These are phyloP conservation scores for Spatholobus suberectus DNA, from an alignment of 306 rosid species.

Conservation along the genomic window DNA sequence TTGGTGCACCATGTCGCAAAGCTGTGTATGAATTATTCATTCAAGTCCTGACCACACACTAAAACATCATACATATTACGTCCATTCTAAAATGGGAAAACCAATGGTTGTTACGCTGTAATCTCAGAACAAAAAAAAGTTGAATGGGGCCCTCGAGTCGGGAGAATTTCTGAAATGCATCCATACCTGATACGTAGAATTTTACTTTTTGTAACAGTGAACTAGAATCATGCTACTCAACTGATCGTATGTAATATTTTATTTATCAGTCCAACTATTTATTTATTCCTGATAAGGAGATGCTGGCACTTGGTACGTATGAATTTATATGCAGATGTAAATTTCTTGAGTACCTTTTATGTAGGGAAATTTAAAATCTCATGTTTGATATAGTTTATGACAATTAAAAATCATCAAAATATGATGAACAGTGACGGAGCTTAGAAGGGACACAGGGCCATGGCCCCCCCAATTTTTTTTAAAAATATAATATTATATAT, in stretches of 20 bases:
- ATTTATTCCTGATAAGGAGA: background rate
- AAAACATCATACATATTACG: background rate
- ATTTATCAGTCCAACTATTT: background rate
- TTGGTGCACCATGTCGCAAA: background rate
- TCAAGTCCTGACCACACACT: conserved; percentile 1
- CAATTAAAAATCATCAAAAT: background rate
- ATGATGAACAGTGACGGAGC: no score
- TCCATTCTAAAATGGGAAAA: background rate
- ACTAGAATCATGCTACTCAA: background rate
- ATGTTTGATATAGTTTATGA: background rate
- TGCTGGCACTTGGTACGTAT: background rate
- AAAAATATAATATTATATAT: no score
- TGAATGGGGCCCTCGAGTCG: background rate
- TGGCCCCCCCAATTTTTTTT: no score
- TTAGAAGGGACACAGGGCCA: no score
- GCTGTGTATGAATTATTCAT: background rate
- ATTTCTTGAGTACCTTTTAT: background rate
- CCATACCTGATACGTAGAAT: background rate
- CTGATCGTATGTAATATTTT: no score
- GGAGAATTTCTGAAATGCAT: background rate
- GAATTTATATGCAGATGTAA: background rate
- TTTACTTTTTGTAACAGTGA: background rate
- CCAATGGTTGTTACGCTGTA: background rate
- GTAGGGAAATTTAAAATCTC: background rate
- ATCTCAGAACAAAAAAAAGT: background rate